These are phyloP conservation scores for Nidularia pulvinata DNA, from an alignment of 768 basidiomycete species.

Conservation along the genomic window DNA sequence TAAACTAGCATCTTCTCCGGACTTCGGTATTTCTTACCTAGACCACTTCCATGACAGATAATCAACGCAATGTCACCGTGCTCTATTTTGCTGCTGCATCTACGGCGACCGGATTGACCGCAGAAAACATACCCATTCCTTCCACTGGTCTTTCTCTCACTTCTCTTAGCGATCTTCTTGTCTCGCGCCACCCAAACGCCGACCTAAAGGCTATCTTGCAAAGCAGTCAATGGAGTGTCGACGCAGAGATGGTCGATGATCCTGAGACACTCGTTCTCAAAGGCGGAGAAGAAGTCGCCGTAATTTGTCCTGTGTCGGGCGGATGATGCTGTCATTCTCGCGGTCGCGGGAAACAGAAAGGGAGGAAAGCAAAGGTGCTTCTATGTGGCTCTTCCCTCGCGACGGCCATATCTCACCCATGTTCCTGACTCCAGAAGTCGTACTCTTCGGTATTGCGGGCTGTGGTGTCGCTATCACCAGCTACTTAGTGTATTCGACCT, in stretches of 20 bases:
- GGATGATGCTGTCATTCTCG: slow-evolving; percentile 37
- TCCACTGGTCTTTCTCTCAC: slow-evolving; percentile 44
- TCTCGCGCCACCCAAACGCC: slow-evolving; percentile 51
- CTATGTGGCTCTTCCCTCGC: background rate
- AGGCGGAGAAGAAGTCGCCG: slow-evolving; percentile 77
- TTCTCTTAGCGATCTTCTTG: slow-evolving; percentile 48
- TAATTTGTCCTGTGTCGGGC: slow-evolving; percentile 84
- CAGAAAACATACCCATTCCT: slow-evolving; percentile 53
- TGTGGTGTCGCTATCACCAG: slow-evolving; percentile 8
- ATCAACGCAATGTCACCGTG: slow-evolving; percentile 22
- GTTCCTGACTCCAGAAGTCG: background rate
- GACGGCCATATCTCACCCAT: background rate
- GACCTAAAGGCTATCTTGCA: slow-evolving; percentile 52
- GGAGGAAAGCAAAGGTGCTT: background rate
- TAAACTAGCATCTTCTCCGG: too few species aligned
- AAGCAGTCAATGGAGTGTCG: slow-evolving; percentile 75
- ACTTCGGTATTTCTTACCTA: too few species aligned
- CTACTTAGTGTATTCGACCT: slow-evolving; percentile 10
- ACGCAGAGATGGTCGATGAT: slow-evolving; percentile 78
- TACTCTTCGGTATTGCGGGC: slow-evolving; percentile 8
- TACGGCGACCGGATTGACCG: slow-evolving; percentile 60
- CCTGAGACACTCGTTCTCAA: slow-evolving; percentile 43
- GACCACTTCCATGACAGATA: slow-evolving; percentile 13
- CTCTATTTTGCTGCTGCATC: slow-evolving; percentile 68
- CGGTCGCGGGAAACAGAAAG: background rate